These are phyloP conservation scores for Penicillium paneum DNA, from an alignment of 2,329 filamentous ascomycete genomes.

Conservation along the genomic window DNA sequence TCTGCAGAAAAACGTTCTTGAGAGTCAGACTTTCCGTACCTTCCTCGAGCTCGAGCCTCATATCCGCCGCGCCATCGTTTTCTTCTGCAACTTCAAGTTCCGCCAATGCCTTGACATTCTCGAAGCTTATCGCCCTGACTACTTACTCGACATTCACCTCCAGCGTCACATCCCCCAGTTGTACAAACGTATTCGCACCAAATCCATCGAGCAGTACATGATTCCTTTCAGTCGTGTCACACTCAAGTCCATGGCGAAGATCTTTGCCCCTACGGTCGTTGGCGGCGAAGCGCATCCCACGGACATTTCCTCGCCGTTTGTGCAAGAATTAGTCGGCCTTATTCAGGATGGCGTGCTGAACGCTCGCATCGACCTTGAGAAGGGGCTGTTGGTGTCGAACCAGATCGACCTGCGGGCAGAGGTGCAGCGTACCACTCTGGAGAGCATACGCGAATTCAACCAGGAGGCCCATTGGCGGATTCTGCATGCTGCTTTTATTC, in stretches of 20 bases:
- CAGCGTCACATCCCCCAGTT: conserved; percentile 68
- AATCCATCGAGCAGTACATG: conserved; percentile 92
- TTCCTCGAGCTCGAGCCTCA: conserved; percentile 93
- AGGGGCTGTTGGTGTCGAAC: conserved; percentile 72
- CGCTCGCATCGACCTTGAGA: conserved; percentile 80
- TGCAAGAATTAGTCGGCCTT: conserved; percentile 69
- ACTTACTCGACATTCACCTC: conserved; percentile 84
- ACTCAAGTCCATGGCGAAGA: conserved; percentile 70
- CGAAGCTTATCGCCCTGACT: conserved; percentile 77
- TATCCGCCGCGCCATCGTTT: conserved; percentile 81
- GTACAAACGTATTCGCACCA: conserved; percentile 73
- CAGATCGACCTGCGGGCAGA: conserved; percentile 63
- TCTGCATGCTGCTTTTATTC: conserved; percentile 70
- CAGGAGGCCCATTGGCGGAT: conserved; percentile 72
- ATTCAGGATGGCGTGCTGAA: conserved; percentile 70
- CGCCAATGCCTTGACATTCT: conserved; percentile 78
- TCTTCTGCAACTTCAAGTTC: conserved; percentile 90
- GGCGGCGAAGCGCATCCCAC: conserved; percentile 55
- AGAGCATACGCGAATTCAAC: conserved; percentile 68
- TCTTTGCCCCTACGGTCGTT: conserved; percentile 59
- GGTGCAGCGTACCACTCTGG: conserved; percentile 68
- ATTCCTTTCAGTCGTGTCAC: conserved; percentile 86
- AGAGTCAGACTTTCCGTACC: conserved; percentile 74
- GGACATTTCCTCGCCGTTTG: conserved; percentile 50
- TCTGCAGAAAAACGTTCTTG: conserved; percentile 72